Evolutionary conservation across 2,329 filamentous ascomycete species (phyloP).

Genomic region (Metarhizium rileyi): DNA sequence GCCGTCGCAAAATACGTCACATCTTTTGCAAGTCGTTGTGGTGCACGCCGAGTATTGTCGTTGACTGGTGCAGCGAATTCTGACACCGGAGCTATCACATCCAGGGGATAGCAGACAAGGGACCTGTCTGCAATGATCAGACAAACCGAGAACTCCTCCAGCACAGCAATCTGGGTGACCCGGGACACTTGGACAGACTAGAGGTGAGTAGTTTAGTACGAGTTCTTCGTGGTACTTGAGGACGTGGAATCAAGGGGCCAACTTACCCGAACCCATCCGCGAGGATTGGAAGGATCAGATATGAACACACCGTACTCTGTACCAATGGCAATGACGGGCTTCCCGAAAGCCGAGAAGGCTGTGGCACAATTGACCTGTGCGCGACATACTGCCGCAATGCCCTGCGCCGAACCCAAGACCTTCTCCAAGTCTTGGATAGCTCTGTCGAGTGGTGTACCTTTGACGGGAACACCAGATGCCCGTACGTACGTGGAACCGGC

Average conservation of each 20-base stretch:
- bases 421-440: constrained; percentile 84
- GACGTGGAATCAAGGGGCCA: background rate
- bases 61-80: constrained; percentile 51
- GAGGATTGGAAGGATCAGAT: constrained; percentile 77
- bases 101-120: constrained; percentile 86
- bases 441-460: constrained; percentile 82
- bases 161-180: constrained; percentile 86
- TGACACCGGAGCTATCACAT: constrained; percentile 61
- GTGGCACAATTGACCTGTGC: constrained; percentile 89
- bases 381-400: constrained; percentile 70
- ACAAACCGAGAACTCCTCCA: constrained; percentile 93
- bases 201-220: constrained; percentile 1
- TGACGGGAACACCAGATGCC: constrained; percentile 62
- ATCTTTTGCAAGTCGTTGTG: constrained; percentile 84
- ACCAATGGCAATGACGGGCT: constrained; percentile 83
- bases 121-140: constrained; percentile 85
- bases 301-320: constrained; percentile 93
- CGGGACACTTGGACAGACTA: constrained; percentile 66
- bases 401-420: constrained; percentile 58
- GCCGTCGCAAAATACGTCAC: constrained; percentile 95
- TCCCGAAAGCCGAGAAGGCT: constrained; percentile 75
- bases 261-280: constrained; percentile 80
- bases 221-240: background rate
- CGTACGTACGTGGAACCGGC: constrained; percentile 47
- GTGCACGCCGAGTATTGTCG: constrained; percentile 74